Base-by-base conservation (phyloP, 139 green algal species). In the Coccomyxa sp. region DNA sequence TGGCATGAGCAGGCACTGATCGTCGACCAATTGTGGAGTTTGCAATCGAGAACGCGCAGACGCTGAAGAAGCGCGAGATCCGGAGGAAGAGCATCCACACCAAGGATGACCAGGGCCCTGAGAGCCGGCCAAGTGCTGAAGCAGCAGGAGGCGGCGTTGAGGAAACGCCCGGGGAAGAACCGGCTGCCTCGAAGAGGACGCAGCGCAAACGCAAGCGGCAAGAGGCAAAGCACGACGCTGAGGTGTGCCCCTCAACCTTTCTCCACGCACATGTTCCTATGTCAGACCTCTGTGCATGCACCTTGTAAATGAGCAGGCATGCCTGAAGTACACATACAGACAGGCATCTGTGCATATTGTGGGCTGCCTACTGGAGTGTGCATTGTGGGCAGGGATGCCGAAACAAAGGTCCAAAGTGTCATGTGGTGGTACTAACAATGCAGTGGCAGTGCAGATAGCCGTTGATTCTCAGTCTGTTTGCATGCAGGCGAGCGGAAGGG, bases 21-120 rank as follows among this genome's bases (percentile, higher is more conserved):
- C 77, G 85, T 21, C 85, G 95, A 3, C 95, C 95, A 23, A 96
- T 98, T 71, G 89, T 98, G 11, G 95, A 98, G 87, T 98, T 98
- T 90, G 93, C 94, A 9, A 87, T 97, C 15, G 95, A 98, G 57
- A 95, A 96, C 76, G 91, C 93, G 3, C 93, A 95, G 85, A 87
- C 82, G 15, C 79, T 93, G 38, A 89, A 88, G 68, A 87, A 84
- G 60, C 76, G 81, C 32, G 30, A 58, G 59, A 21, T 71, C 18
- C 63, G 63, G 63, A 21, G 28, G 30, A 32, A 12, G 7, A 78
- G 15, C 78, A 45, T 17, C 25, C 0, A 71, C 51, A 80, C 67
- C 81, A 82, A 82, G 79, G 58, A 82, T 25, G 80, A 7, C 38
- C 38, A 51, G 38, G 38, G 7, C 38, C 7, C 38, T 51, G 38